Evolutionary conservation across 176 grass and related monocot species (phyloP).

Genomic region (Dendrocalamus sinicus): DNA sequence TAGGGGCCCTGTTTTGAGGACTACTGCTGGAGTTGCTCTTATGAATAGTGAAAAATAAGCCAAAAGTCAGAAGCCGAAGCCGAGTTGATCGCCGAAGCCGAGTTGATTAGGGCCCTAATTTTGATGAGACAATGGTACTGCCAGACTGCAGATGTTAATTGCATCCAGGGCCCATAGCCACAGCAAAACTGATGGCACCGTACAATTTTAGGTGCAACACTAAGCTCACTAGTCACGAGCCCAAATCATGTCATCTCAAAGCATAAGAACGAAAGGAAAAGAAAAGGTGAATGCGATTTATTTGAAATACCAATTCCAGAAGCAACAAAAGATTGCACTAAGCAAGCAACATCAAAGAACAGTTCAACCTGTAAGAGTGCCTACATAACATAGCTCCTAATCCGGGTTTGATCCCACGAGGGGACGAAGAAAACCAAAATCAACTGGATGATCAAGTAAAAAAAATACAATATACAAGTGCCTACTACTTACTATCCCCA

Average conservation of each 20-base stretch:
- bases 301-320: background rate
- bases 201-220: background rate
- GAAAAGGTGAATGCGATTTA: background rate
- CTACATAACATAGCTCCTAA: background rate
- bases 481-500: background rate
- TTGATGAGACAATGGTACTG: constrained; percentile 1
- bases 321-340: background rate
- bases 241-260: background rate
- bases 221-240: background rate
- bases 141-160: constrained; percentile 9
- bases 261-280: background rate
- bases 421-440: background rate
- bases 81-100: too few relatives aligned
- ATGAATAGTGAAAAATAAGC: too few relatives aligned
- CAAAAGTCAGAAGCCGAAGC: too few relatives aligned
- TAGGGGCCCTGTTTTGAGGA: too few relatives aligned
- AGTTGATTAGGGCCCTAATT: too few relatives aligned
- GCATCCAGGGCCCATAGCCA: background rate
- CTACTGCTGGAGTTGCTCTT: too few relatives aligned
- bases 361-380: background rate
- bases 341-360: background rate
- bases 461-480: background rate
- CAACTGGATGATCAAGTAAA: background rate
- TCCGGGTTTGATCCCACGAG: background rate
- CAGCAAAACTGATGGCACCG: constrained; percentile 11